Conservation (phyloP, 768 basidiomycete species). For the Chalciporus chontae region DNA sequence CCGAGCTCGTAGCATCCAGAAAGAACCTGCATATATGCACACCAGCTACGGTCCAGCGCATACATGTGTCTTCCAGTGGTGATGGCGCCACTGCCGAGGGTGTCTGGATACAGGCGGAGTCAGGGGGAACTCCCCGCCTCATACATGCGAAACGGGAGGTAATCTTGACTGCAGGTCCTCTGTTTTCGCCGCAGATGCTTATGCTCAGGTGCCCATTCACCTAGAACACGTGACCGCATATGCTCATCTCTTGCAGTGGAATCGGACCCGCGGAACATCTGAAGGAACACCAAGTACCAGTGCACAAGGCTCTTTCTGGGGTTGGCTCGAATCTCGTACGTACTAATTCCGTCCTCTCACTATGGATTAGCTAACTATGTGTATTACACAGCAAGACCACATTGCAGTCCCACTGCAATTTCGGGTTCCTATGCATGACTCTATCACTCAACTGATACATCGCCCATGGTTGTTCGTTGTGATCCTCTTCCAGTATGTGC, state of each 20-base stretch:
- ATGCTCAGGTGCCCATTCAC: slow-evolving; percentile 28
- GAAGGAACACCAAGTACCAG: no score
- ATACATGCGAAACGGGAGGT: slow-evolving; percentile 22
- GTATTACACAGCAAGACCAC: slow-evolving; percentile 35
- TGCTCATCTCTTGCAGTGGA: no score
- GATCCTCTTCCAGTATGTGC: not conserved
- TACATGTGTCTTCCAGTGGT: not conserved
- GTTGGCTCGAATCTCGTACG: slow-evolving; percentile 33
- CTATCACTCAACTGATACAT: not conserved
- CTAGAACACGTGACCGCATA: slow-evolving; percentile 17
- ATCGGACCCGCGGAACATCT: no score
- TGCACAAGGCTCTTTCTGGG: no score
- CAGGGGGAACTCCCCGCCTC: not conserved
- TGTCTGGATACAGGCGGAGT: slow-evolving; percentile 2
- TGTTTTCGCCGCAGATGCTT: slow-evolving; percentile 41
- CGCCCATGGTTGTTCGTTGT: slow-evolving; percentile 1
- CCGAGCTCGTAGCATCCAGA: not conserved
- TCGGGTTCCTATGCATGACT: slow-evolving; percentile 22
- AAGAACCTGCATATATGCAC: slow-evolving; percentile 12
- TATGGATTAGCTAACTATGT: no score
- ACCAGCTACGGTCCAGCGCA: not conserved
- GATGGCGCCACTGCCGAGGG: not conserved
- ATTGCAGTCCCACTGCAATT: slow-evolving; percentile 32
- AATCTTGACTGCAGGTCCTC: slow-evolving; percentile 33
- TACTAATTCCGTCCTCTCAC: not conserved